These are phyloP conservation scores for Rhododendron henanense DNA, from an alignment of 148 eudicot species.

Conservation along the genomic window DNA sequence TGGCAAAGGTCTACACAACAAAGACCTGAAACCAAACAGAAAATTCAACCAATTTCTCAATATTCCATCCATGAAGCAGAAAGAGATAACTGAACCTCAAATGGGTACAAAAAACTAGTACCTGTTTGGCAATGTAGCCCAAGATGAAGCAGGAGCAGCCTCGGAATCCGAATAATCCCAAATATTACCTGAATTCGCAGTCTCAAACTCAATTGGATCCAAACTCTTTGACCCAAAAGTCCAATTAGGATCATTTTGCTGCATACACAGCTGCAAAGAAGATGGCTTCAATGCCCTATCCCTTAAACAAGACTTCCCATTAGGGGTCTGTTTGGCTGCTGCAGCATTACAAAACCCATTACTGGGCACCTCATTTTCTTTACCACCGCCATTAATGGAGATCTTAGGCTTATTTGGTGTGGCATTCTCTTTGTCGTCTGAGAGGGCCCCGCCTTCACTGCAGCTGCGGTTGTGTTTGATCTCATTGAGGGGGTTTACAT, in stretches of 20 bases:
- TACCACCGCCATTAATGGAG: constrained; percentile 17
- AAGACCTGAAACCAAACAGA: constrained; percentile 50
- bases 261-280: constrained; percentile 77
- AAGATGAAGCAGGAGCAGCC: constrained; percentile 94
- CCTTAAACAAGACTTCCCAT: constrained; percentile 30
- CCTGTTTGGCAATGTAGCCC: constrained; percentile 94
- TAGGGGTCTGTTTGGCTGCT: constrained; percentile 13
- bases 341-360: constrained; percentile 4
- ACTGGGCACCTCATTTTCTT: constrained; percentile 48
- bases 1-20: constrained; percentile 78
- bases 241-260: constrained; percentile 60
- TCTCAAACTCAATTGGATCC: constrained; percentile 49
- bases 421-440: constrained; percentile 51
- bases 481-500: constrained; percentile 57
- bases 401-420: constrained; percentile 19
- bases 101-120: constrained; percentile 14
- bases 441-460: constrained; percentile 24
- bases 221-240: constrained; percentile 41
- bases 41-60: neutral
- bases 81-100: neutral
- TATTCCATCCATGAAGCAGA: neutral
- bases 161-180: constrained; percentile 96
- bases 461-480: constrained; percentile 40
- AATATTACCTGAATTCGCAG: constrained; percentile 44
- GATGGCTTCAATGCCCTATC: constrained; percentile 57